phyloP scores from a whole-genome alignment of 1,284 basidiomycete species.

The Malassezia sp. region DNA sequence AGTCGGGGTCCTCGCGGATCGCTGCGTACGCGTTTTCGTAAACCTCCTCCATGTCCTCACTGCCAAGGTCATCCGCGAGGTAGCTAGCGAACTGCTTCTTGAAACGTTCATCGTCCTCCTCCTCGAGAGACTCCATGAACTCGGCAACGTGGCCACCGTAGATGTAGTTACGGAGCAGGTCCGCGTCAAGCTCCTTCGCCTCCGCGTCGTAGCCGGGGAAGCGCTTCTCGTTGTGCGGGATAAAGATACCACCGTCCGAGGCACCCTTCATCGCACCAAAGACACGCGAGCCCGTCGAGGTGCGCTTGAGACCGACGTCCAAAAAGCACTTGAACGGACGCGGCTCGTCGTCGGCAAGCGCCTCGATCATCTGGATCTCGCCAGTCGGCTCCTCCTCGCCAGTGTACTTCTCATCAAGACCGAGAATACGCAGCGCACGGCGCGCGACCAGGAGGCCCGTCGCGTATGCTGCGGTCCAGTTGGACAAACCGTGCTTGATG shows the following conservation, averaged over 20 bases:
- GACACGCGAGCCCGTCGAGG: slow-evolving; percentile 92
- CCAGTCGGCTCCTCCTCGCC: slow-evolving; percentile 89
- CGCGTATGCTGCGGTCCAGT: slow-evolving; percentile 97
- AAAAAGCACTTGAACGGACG: slow-evolving; percentile 98
- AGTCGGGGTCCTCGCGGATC: slow-evolving; percentile 86
- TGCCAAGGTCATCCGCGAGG: slow-evolving; percentile 87
- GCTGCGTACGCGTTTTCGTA: slow-evolving; percentile 67
- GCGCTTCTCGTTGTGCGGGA: slow-evolving; percentile 94
- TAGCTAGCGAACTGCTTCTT: slow-evolving; percentile 96
- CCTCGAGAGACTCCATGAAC: slow-evolving; percentile 98
- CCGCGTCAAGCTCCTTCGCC: slow-evolving; percentile 82
- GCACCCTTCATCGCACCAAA: slow-evolving; percentile 99
- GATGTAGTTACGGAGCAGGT: slow-evolving; percentile 95
- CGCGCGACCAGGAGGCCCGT: slow-evolving; percentile 92
- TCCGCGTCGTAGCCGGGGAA: slow-evolving; percentile 98
- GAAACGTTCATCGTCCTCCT: slow-evolving; percentile 99
- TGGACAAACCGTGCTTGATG: slow-evolving; percentile 94
- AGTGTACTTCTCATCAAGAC: slow-evolving; percentile 95
- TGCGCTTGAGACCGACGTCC: slow-evolving; percentile 95
- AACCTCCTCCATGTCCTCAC: slow-evolving; percentile 95
- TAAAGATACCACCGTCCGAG: slow-evolving; percentile 91
- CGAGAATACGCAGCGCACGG: slow-evolving; percentile 86
- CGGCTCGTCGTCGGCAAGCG: slow-evolving; percentile 81
- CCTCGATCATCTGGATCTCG: slow-evolving; percentile 67
- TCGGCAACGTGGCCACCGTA: slow-evolving; percentile 95